Conservation (phyloP, 306 rosid genomes). For the Pterocarpus macrocarpus region DNA sequence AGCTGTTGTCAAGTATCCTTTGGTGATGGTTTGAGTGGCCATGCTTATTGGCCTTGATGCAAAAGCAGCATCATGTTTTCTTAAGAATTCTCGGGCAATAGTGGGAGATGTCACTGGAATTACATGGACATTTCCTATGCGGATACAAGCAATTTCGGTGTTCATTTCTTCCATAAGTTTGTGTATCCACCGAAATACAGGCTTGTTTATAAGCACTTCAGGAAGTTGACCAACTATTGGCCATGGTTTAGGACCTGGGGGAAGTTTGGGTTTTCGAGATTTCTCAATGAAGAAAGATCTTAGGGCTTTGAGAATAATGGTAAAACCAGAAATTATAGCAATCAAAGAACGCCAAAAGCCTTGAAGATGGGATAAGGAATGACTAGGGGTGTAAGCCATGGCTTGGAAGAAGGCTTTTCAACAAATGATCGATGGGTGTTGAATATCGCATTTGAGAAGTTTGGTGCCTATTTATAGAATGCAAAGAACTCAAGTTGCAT, state of each 20-base stretch:
- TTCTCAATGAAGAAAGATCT: background rate
- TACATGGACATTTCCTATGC: conserved; percentile 47
- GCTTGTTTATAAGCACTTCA: conserved; percentile 41
- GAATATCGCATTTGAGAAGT: background rate
- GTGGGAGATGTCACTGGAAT: conserved; percentile 46
- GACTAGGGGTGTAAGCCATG: background rate
- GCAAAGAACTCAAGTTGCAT: background rate
- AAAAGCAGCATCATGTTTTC: conserved; percentile 48
- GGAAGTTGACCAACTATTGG: conserved; percentile 44
- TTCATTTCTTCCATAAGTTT: conserved; percentile 35
- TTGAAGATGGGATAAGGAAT: background rate
- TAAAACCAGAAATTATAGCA: background rate
- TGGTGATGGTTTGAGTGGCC: background rate
- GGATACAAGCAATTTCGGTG: conserved; percentile 54
- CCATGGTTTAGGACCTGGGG: conserved; percentile 51
- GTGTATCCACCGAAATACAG: conserved; percentile 45
- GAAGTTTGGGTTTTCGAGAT: background rate
- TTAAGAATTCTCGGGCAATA: conserved; percentile 49
- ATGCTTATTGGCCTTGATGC: conserved; percentile 25
- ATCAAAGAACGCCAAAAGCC: background rate
- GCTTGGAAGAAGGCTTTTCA: background rate
- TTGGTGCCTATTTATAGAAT: background rate
- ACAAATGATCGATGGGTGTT: background rate
- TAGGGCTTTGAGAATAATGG: background rate
- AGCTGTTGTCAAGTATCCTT: background rate